Conservation (phyloP, 495 filamentous ascomycete genomes). For the Hypoxylon rickii region DNA sequence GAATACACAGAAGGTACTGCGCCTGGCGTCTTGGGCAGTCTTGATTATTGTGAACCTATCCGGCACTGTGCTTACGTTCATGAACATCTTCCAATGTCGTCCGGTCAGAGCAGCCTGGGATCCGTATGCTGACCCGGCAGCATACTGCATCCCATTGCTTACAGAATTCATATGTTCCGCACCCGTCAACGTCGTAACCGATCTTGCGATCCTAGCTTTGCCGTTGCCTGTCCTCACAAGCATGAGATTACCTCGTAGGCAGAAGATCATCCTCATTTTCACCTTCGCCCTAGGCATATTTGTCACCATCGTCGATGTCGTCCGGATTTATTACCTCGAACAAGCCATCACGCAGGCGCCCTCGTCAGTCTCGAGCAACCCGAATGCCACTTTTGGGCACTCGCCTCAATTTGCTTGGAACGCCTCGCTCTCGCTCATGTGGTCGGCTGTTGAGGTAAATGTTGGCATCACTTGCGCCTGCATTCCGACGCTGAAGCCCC, state of each 20-base stretch:
- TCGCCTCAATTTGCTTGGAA: slow-evolving; percentile 63
- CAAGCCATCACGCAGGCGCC: slow-evolving; percentile 58
- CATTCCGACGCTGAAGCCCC: slow-evolving; percentile 85
- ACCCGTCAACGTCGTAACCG: slow-evolving; percentile 84
- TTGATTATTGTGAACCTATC: slow-evolving; percentile 75
- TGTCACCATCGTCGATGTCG: slow-evolving; percentile 83
- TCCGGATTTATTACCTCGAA: slow-evolving; percentile 88
- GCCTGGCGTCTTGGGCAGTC: slow-evolving; percentile 70
- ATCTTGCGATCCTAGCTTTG: slow-evolving; percentile 79
- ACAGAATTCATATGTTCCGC: slow-evolving; percentile 83
- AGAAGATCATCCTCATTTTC: slow-evolving; percentile 81
- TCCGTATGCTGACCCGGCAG: slow-evolving; percentile 41
- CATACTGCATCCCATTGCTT: slow-evolving; percentile 72
- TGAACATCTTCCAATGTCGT: slow-evolving; percentile 89
- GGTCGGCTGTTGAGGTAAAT: slow-evolving; percentile 90
- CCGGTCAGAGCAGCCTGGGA: slow-evolving; percentile 68
- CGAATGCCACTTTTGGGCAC: slow-evolving; percentile 40
- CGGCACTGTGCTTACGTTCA: slow-evolving; percentile 76
- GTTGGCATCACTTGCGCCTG: slow-evolving; percentile 86
- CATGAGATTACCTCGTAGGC: slow-evolving; percentile 79
- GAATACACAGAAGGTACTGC: slow-evolving; percentile 69
- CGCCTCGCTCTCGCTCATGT: slow-evolving; percentile 85
- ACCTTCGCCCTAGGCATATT: slow-evolving; percentile 86
- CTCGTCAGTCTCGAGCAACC: slow-evolving; percentile 28
- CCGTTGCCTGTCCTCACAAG: slow-evolving; percentile 85